Conservation (phyloP, 2,329 filamentous ascomycete species). For the Fusarium phyllophilum region DNA sequence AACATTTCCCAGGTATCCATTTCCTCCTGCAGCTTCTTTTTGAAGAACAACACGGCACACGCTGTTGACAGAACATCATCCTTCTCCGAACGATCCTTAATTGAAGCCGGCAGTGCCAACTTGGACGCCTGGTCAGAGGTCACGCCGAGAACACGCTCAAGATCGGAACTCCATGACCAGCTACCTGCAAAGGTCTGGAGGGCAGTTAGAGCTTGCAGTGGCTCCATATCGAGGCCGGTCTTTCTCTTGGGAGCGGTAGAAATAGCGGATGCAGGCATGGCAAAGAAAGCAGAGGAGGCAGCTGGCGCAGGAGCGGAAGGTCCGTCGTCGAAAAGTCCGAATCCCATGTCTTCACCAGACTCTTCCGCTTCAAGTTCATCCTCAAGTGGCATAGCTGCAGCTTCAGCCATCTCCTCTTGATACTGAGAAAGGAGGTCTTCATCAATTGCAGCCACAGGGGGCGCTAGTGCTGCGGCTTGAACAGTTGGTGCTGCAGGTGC, state of each 20-base stretch:
- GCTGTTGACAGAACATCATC: slow-evolving; percentile 43
- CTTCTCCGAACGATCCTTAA: background rate
- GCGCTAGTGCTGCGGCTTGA: background rate
- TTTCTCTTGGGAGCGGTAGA: background rate
- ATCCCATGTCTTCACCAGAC: slow-evolving; percentile 1
- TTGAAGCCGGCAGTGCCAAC: slow-evolving; percentile 5
- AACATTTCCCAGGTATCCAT: slow-evolving; percentile 72
- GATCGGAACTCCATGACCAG: slow-evolving; percentile 45
- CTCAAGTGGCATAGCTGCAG: background rate
- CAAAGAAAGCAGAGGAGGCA: background rate
- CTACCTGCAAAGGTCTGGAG: slow-evolving; percentile 58
- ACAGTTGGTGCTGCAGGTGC: background rate
- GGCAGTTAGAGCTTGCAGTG: slow-evolving; percentile 54
- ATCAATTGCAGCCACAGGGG: background rate
- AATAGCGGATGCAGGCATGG: background rate
- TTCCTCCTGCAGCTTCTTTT: slow-evolving; percentile 54
- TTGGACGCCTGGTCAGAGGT: background rate
- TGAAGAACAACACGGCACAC: slow-evolving; percentile 52
- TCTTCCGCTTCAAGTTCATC: background rate
- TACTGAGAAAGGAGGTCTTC: background rate
- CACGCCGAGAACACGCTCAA: slow-evolving; percentile 45
- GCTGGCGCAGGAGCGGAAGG: background rate
- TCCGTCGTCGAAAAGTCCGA: background rate
- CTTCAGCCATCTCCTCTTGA: background rate
- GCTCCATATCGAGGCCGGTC: background rate